phyloP scores from a whole-genome alignment of 441 rosid genomes.

The Adansonia madagascariensis region DNA sequence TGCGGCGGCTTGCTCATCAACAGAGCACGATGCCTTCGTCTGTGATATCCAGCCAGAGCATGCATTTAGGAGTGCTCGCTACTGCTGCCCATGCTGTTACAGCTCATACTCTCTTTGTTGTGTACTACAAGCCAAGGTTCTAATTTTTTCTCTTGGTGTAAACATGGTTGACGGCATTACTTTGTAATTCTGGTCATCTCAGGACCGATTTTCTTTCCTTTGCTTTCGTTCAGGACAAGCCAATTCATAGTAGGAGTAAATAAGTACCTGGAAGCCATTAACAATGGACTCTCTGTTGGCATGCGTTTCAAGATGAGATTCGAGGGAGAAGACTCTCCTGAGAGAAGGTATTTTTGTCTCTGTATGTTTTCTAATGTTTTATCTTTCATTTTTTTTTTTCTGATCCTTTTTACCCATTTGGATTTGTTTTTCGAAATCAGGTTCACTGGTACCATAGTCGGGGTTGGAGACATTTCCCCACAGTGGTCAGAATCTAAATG shows the following conservation, averaged over 20 bases:
- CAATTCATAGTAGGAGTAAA: constrained; percentile 78
- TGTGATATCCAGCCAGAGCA: constrained; percentile 94
- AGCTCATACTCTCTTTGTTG: constrained; percentile 75
- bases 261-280: constrained; percentile 67
- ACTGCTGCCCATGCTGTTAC: constrained; percentile 93
- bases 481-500: constrained; percentile 81
- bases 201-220: constrained; percentile 12
- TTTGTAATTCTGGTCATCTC: neutral
- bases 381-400: no score
- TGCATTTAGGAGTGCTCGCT: constrained; percentile 97
- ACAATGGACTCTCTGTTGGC: constrained; percentile 63
- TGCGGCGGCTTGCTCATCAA: constrained; percentile 64
- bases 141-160: neutral
- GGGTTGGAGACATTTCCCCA: constrained; percentile 64
- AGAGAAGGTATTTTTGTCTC: constrained; percentile 60
- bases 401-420: constrained; percentile 20
- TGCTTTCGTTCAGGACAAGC: constrained; percentile 59
- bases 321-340: constrained; percentile 94
- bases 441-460: constrained; percentile 79
- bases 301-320: constrained; percentile 96
- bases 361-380: neutral
- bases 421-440: constrained; percentile 40
- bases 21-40: constrained; percentile 81
- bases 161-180: neutral
- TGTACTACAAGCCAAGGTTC: constrained; percentile 91